Evolutionary conservation across 768 basidiomycete species (phyloP).

Genomic region (Amanita muscaria): DNA sequence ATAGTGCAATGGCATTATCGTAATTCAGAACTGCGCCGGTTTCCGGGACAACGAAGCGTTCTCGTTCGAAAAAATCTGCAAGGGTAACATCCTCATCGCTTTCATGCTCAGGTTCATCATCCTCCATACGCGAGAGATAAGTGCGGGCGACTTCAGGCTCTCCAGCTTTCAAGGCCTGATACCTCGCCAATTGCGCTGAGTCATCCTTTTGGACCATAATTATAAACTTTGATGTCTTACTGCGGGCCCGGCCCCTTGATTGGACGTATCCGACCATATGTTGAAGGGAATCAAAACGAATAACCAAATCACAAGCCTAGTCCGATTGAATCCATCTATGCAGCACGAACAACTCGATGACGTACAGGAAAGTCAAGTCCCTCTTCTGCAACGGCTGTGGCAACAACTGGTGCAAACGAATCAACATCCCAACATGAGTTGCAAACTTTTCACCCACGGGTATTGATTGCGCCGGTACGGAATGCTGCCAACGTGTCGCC

Average conservation of each 20-base stretch:
- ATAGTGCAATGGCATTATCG: slow-evolving; percentile 59
- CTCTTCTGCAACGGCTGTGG: slow-evolving; percentile 87
- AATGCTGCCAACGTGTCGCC: slow-evolving; percentile 59
- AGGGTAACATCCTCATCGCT: slow-evolving; percentile 32
- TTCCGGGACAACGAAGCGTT: slow-evolving; percentile 61
- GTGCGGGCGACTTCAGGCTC: slow-evolving; percentile 58
- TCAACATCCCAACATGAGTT: slow-evolving; percentile 1
- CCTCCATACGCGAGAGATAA: slow-evolving; percentile 48
- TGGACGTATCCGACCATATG: slow-evolving; percentile 87
- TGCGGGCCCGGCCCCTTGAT: slow-evolving; percentile 79
- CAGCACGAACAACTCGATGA: not conserved
- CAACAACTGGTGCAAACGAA: slow-evolving; percentile 42
- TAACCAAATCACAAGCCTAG: slow-evolving; percentile 64
- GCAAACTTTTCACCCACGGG: slow-evolving; percentile 40
- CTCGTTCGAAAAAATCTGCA: slow-evolving; percentile 53
- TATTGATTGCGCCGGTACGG: slow-evolving; percentile 53
- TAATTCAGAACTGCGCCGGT: slow-evolving; percentile 79
- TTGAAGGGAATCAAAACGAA: slow-evolving; percentile 76
- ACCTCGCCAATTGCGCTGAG: slow-evolving; percentile 44
- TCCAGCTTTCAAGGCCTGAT: slow-evolving; percentile 44
- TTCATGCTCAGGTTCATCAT: slow-evolving; percentile 37
- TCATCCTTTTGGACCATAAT: slow-evolving; percentile 70
- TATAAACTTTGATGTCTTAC: slow-evolving; percentile 66
- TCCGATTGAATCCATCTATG: slow-evolving; percentile 19
- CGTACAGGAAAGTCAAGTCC: slow-evolving; percentile 82